A percentile compares a stretch with the other conserved stretches of the same genome.
Conservation (phyloP, 345 rosid genomes). For the Trapa bicornis region DNA sequence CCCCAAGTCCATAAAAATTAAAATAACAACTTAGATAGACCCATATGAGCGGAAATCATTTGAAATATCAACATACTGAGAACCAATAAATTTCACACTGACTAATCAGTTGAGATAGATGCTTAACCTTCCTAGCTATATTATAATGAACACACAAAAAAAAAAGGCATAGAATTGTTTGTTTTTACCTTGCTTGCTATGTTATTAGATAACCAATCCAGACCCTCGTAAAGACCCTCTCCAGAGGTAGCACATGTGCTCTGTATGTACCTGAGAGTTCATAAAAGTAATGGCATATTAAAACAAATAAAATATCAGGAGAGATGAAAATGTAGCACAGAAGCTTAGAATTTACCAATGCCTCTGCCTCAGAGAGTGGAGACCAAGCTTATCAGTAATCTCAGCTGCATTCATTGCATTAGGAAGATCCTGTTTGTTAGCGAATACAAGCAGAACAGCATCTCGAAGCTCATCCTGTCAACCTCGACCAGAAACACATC, state of each 20-base stretch:
- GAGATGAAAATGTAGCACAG: neutral
- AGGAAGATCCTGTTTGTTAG: conserved; percentile 95
- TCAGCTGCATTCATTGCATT: conserved; percentile 92
- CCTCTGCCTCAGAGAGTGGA: conserved; percentile 54
- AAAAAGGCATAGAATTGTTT: neutral
- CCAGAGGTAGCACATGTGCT: conserved; percentile 89
- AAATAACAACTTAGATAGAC: no score
- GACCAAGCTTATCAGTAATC: conserved; percentile 68
- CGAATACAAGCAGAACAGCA: conserved; percentile 80
- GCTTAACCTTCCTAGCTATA: no score
- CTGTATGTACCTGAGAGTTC: conserved; percentile 69
- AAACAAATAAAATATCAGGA: neutral
- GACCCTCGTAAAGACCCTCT: conserved; percentile 82
- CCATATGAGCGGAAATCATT: neutral
- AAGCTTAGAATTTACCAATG: conserved; percentile 28
- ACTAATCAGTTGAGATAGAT: no score
- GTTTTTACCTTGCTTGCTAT: conserved; percentile 60
- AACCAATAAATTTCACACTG: neutral
- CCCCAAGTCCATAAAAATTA: no score
- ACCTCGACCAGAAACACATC: neutral
- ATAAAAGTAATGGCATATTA: neutral
- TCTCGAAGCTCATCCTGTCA: conserved; percentile 79
- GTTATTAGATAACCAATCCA: conserved; percentile 86
- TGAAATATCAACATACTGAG: neutral
- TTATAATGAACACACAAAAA: no score